Evolutionary conservation across 805 yeast genomes (phyloP), one percentile per base, ranked within the genome.

Genomic region (Candida corydali): DNA sequence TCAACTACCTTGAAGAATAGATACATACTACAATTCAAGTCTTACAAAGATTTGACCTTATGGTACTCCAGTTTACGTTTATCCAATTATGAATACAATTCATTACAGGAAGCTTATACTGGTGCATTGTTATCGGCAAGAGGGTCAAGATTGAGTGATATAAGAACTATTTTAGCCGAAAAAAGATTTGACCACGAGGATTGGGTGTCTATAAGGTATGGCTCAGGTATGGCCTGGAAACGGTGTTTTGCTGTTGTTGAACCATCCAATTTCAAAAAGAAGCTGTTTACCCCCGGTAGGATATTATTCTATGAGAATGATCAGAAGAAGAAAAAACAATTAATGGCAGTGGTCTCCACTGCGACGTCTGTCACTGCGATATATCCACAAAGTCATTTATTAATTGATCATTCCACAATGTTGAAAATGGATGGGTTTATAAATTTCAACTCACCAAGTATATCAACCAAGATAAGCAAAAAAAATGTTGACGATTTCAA

Each of bases 221-320:
- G 98, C 14, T 76, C 93, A 8, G 98, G 98, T 17, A 86, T 87
- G 95, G 96, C 97, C 1, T 93, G 97, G 97, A 85, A 82, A 54
- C 74, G 95, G 41, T 91, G 96, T 54, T 93, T 76, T 65, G 91
- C 95, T 3, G 96, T 89, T 8, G 75, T 91, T 39, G 85, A 84
- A 47, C 89, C 89, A 46, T 65, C 88, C 49, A 45, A 65, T 26
- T 53, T 71, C 50, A 79, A 66, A 54, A 62, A 51, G 55, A 75
- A 62, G 57, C 61, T 50, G 45, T 71, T 58, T 47, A 68, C 42
- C 45, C 68, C 75, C 10, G 96, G 96, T 20, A 71, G 79, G 47
- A 77, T 87, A 17, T 66, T 76, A n/a, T 83, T 93, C 47, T 93
- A 75, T 61, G 95, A 87, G 57, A 80, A 73, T 51, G 95, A 87